Evolutionary conservation across 2,329 filamentous ascomycete genomes (phyloP).

Genomic region (Pseudogymnoascus sp.): DNA sequence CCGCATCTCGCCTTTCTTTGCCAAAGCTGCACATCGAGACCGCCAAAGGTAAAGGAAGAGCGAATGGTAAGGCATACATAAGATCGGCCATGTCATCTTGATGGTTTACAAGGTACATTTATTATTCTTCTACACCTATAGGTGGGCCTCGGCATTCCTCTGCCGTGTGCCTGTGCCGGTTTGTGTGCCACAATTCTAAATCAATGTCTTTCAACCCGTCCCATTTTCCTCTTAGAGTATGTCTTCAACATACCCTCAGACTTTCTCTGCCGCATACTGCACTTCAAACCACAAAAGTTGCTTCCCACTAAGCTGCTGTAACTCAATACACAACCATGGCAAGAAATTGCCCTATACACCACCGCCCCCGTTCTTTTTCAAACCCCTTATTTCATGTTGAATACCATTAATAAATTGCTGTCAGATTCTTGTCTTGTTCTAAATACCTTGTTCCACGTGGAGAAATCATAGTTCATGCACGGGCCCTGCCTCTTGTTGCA

Average conservation of each 20-base stretch:
- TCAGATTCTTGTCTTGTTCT: not conserved
- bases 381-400: constrained; percentile 1
- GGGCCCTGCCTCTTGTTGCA: not conserved
- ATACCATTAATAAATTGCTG: not conserved
- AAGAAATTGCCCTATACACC: not conserved
- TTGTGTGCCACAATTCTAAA: not conserved
- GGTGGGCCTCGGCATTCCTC: not conserved
- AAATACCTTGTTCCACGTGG: not conserved
- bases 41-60: not conserved
- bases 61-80: not conserved
- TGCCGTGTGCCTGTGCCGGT: not conserved
- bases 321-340: not conserved
- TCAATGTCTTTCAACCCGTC: not conserved
- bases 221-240: not conserved
- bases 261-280: not conserved
- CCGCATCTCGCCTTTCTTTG: not conserved
- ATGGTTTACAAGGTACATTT: not conserved
- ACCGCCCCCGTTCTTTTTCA: not conserved
- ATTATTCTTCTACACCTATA: not conserved
- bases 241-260: not conserved
- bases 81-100: not conserved
- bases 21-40: not conserved
- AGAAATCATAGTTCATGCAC: not conserved
- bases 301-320: not conserved
- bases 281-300: not conserved